Evolutionary conservation across 768 basidiomycete species (phyloP).

Genomic region (Trametes gibbosa): DNA sequence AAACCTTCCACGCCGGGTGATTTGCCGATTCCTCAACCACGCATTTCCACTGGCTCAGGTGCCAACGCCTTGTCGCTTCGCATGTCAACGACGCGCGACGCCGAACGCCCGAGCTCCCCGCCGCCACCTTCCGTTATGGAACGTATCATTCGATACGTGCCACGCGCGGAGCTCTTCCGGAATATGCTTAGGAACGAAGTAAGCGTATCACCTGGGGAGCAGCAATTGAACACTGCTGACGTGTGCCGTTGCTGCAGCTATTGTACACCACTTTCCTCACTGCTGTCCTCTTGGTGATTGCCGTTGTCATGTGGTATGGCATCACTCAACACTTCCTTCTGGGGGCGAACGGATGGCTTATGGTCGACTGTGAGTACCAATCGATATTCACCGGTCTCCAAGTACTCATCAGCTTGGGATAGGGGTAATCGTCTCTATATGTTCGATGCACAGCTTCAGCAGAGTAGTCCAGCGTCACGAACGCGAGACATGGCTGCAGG

Average conservation of each 20-base stretch:
- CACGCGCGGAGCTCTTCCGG: constrained; percentile 52
- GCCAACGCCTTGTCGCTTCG: constrained; percentile 3
- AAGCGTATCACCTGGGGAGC: constrained; percentile 11
- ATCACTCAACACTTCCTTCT: constrained; percentile 45
- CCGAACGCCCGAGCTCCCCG: constrained; percentile 10
- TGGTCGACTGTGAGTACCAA: constrained; percentile 51
- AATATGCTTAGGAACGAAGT: constrained; percentile 65
- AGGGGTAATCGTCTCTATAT: constrained; percentile 57
- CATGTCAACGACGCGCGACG: constrained; percentile 3
- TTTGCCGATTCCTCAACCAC: constrained; percentile 18
- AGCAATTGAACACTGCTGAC: background rate
- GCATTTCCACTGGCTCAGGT: constrained; percentile 14
- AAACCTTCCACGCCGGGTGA: constrained; percentile 23
- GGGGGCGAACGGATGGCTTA: constrained; percentile 50
- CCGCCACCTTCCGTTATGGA: constrained; percentile 30
- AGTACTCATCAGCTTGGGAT: constrained; percentile 12
- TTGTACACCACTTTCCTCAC: constrained; percentile 55
- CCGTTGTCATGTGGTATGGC: constrained; percentile 49
- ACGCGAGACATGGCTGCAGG: constrained; percentile 50
- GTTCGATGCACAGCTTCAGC: constrained; percentile 58
- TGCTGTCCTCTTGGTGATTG: constrained; percentile 45
- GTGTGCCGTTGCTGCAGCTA: constrained; percentile 34
- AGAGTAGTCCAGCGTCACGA: constrained; percentile 62
- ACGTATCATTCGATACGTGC: constrained; percentile 47
- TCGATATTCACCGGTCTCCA: background rate